phyloP scores from a whole-genome alignment of 768 basidiomycete species.

The Boletus insuetus region DNA sequence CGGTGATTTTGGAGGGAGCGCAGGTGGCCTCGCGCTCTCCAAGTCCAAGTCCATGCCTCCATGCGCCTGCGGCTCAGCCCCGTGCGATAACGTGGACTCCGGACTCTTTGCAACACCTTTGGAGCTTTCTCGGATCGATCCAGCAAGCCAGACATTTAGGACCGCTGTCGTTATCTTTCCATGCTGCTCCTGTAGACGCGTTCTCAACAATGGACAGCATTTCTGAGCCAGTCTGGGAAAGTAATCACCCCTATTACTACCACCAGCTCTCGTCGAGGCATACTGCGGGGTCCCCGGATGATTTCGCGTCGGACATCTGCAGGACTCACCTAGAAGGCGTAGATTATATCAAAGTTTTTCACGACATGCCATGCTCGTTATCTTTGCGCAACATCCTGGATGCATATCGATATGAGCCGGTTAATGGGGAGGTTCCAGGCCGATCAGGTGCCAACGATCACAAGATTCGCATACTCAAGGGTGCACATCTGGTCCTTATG shows the following conservation, averaged over 20 bases:
- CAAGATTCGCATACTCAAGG: conserved; percentile 47
- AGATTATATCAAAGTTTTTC: conserved; percentile 61
- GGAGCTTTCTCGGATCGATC: conserved; percentile 47
- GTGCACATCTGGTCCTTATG: conserved; percentile 46
- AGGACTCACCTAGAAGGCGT: conserved; percentile 27
- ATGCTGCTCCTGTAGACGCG: conserved; percentile 28
- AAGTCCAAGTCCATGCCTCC: conserved; percentile 19
- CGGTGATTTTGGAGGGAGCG: conserved; percentile 36
- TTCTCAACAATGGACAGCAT: conserved; percentile 7
- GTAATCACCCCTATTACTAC: conserved; percentile 24
- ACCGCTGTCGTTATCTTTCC: conserved; percentile 49
- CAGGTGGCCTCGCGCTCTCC: conserved; percentile 15
- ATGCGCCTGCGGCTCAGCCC: conserved; percentile 13
- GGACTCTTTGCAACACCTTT: conserved; percentile 41
- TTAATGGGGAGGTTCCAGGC: conserved; percentile 7
- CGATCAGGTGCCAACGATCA: conserved; percentile 28
- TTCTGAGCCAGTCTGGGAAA: conserved; percentile 23
- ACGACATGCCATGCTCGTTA: conserved; percentile 49
- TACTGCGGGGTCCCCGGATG: conserved; percentile 4
- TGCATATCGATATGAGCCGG: conserved; percentile 41
- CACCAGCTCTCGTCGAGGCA: conserved; percentile 13
- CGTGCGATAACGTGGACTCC: conserved; percentile 48
- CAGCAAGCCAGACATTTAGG: conserved; percentile 40
- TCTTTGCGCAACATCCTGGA: conserved; percentile 49
- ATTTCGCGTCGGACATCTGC: conserved; percentile 14